Conservation (phyloP, 1,139 yeast genomes). For the Protomyces inundatus region DNA sequence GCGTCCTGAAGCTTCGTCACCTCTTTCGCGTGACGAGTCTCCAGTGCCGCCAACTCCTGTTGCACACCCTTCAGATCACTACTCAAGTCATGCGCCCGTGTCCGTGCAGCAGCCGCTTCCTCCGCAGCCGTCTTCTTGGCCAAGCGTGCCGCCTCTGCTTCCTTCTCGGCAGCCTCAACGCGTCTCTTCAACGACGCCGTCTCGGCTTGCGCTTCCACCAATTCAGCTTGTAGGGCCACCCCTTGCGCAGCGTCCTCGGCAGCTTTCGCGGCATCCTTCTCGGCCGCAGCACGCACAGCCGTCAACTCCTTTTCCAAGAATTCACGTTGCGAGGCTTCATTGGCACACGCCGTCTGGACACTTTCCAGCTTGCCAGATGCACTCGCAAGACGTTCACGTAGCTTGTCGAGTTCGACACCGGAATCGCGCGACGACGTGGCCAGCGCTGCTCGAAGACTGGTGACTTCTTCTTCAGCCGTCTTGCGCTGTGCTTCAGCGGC, state of each 20-base stretch:
- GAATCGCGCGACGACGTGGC: constrained; percentile 31
- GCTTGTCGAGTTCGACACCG: constrained; percentile 34
- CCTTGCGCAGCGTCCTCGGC: constrained; percentile 21
- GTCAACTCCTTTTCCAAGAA: constrained; percentile 18
- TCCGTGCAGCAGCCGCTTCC: not conserved
- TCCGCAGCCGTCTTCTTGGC: constrained; percentile 19
- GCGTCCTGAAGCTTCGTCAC: constrained; percentile 26
- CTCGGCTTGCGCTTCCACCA: constrained; percentile 9
- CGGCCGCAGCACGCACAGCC: constrained; percentile 11
- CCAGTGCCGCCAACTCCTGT: constrained; percentile 30
- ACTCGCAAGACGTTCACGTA: constrained; percentile 37
- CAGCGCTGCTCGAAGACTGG: constrained; percentile 30
- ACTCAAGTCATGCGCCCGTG: constrained; percentile 32
- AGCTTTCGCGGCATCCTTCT: constrained; percentile 22
- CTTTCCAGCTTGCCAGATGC: constrained; percentile 26
- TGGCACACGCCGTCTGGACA: constrained; percentile 34
- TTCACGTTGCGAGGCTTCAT: constrained; percentile 19
- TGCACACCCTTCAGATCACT: constrained; percentile 35
- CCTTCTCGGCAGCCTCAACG: constrained; percentile 28
- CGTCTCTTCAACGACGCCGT: not conserved
- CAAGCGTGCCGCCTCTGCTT: constrained; percentile 29
- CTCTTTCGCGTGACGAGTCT: constrained; percentile 27
- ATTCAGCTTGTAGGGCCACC: constrained; percentile 2
- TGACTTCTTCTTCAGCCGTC: constrained; percentile 7
- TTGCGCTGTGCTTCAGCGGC: constrained; percentile 4